A percentile compares a stretch with the other conserved stretches of the same genome.
phyloP scores from a whole-genome alignment of 208 protist genomes.

The Blastocrithidia nonstop region DNA sequence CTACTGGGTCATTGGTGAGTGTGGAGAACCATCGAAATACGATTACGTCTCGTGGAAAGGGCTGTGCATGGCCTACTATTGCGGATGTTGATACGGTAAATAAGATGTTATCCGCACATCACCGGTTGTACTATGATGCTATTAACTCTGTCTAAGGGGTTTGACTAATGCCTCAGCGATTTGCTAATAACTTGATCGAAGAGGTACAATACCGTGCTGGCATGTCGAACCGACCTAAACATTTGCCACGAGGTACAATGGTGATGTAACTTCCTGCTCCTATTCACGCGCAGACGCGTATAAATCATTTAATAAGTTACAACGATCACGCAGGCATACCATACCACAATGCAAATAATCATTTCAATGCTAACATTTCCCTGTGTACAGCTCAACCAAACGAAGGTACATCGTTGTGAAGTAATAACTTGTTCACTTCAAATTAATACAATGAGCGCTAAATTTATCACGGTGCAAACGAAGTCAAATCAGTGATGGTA shows the following conservation, averaged over 20 bases:
- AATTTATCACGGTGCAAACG: too few species aligned
- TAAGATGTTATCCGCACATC: constrained; percentile 26
- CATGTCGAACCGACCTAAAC: constrained; percentile 15
- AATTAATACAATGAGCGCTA: too few species aligned
- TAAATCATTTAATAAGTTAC: too few species aligned
- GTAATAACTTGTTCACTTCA: too few species aligned
- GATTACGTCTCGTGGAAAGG: constrained; percentile 37
- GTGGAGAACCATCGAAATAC: constrained; percentile 61
- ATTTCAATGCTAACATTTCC: too few species aligned
- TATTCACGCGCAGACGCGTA: too few species aligned
- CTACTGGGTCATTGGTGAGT: constrained; percentile 15
- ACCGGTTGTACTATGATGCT: constrained; percentile 53
- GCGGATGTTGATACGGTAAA: constrained; percentile 12
- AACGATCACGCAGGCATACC: too few species aligned
- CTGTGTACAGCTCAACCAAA: too few species aligned
- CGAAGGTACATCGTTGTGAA: too few species aligned
- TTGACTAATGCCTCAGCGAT: constrained; percentile 19
- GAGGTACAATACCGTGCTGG: constrained; percentile 11
- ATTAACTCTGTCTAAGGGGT: constrained; percentile 41
- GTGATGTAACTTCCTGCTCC: constrained; percentile 29
- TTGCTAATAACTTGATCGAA: constrained; percentile 10
- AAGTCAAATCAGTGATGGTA: too few species aligned
- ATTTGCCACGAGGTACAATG: constrained; percentile 48
- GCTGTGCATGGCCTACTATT: constrained; percentile 58
- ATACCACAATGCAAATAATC: too few species aligned